Percentiles rank a stretch among this genome's conserved stretches.
Conservation (phyloP, 441 rosid species). For the Populus hybrid region DNA sequence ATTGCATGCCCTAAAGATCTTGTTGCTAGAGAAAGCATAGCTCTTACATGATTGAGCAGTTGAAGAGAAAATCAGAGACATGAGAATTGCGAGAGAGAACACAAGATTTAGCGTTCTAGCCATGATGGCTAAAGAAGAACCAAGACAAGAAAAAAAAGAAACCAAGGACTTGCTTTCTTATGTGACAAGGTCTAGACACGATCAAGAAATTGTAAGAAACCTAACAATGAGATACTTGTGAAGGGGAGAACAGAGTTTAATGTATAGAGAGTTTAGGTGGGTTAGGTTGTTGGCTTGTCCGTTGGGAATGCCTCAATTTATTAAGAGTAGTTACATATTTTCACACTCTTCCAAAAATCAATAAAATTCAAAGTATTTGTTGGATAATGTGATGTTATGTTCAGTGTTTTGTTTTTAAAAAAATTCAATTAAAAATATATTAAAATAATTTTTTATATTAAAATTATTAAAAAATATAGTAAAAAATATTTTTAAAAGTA, state of each 20-base stretch:
- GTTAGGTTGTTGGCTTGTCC: slow-evolving; percentile 12
- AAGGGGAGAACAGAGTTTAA: background rate
- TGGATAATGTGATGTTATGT: too few relatives aligned
- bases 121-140: slow-evolving; percentile 22
- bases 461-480: too few relatives aligned
- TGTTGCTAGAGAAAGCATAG: slow-evolving; percentile 58
- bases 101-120: slow-evolving; percentile 22
- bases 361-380: too few relatives aligned
- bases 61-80: slow-evolving; percentile 26
- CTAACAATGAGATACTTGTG: background rate
- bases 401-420: too few relatives aligned
- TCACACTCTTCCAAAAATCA: background rate
- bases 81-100: slow-evolving; percentile 30
- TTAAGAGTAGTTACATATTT: background rate
- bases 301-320: slow-evolving; percentile 7
- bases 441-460: too few relatives aligned
- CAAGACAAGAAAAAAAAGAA: background rate
- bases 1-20: slow-evolving; percentile 51
- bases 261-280: slow-evolving; percentile 2
- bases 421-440: too few relatives aligned
- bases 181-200: background rate
- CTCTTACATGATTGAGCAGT: slow-evolving; percentile 56
- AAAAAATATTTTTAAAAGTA: too few relatives aligned
- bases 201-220: too few relatives aligned
- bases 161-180: background rate